Evolutionary conservation across 345 rosid species (phyloP).

Genomic region (Cardamine occulta): DNA sequence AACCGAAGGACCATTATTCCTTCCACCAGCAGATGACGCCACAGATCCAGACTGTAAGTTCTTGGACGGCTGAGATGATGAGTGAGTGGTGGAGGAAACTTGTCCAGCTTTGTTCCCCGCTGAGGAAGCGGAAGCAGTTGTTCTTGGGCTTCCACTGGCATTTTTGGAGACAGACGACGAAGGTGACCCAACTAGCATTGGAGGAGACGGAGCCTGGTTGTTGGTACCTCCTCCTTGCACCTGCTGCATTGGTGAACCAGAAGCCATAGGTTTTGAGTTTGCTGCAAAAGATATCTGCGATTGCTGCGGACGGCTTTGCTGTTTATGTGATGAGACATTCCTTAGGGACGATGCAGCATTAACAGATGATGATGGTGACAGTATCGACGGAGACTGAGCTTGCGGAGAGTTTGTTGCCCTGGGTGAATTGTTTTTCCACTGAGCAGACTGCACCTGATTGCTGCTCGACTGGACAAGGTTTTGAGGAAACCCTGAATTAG

Average conservation of each 20-base stretch:
- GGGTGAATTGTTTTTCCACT: conserved; percentile 75
- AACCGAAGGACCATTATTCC: conserved; percentile 59
- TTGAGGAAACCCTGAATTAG: conserved; percentile 64
- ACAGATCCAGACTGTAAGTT: conserved; percentile 56
- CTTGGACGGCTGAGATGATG: conserved; percentile 74
- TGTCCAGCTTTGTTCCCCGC: conserved; percentile 71
- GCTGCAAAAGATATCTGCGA: conserved; percentile 74
- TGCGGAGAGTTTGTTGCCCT: conserved; percentile 56
- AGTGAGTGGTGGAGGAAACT: conserved; percentile 51
- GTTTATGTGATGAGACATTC: conserved; percentile 61
- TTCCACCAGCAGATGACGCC: conserved; percentile 66
- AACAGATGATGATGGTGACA: conserved; percentile 49
- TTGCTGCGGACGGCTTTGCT: conserved; percentile 72
- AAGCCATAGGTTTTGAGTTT: conserved; percentile 58
- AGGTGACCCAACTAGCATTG: conserved; percentile 75
- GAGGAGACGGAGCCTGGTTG: conserved; percentile 71
- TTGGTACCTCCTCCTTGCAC: conserved; percentile 46
- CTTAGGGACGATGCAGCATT: conserved; percentile 62
- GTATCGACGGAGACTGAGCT: conserved; percentile 58
- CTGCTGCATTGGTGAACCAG: conserved; percentile 59
- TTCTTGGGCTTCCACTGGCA: conserved; percentile 90
- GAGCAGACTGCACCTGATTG: conserved; percentile 70
- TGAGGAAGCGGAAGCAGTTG: conserved; percentile 59
- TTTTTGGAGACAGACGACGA: conserved; percentile 85
- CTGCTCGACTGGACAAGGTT: conserved; percentile 71